phyloP scores from a whole-genome alignment of 805 yeast species.

The Wickerhamiella nectarea region DNA sequence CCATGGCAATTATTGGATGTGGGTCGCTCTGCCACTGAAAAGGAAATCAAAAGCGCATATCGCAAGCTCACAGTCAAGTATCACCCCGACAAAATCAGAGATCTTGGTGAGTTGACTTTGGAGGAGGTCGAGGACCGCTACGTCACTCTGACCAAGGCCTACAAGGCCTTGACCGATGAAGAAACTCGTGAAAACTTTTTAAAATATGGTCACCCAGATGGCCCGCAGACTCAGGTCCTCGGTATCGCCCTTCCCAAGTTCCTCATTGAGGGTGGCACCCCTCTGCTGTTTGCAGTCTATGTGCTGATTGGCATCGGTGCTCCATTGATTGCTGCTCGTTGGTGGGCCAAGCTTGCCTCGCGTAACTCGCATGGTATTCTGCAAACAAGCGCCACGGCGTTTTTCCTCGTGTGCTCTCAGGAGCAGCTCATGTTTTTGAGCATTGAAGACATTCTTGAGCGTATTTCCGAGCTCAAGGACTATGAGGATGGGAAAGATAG shows the following conservation, averaged over 20 bases:
- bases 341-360: conserved; percentile 81
- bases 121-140: conserved; percentile 61
- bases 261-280: conserved; percentile 68
- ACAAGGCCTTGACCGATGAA: conserved; percentile 89
- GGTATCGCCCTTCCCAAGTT: conserved; percentile 94
- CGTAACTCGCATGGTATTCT: conserved; percentile 75
- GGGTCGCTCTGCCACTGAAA: conserved; percentile 52
- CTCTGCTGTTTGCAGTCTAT: conserved; percentile 54
- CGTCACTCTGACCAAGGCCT: conserved; percentile 78
- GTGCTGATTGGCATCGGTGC: conserved; percentile 60
- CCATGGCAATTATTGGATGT: conserved; percentile 82
- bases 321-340: conserved; percentile 66
- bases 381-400: conserved; percentile 66
- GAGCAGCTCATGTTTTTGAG: conserved; percentile 39
- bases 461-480: conserved; percentile 50
- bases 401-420: conserved; percentile 60
- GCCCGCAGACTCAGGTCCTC: conserved; percentile 77
- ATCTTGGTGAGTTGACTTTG: conserved; percentile 39
- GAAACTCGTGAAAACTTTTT: conserved; percentile 64
- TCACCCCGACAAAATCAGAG: conserved; percentile 84
- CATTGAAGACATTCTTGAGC: conserved; percentile 36
- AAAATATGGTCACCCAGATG: conserved; percentile 95
- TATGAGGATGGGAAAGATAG: conserved; percentile 31
- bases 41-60: conserved; percentile 67
- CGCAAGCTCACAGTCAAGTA: conserved; percentile 74